Conservation (phyloP, 2,329 filamentous ascomycete species). For the Alternaria brassicicola region DNA sequence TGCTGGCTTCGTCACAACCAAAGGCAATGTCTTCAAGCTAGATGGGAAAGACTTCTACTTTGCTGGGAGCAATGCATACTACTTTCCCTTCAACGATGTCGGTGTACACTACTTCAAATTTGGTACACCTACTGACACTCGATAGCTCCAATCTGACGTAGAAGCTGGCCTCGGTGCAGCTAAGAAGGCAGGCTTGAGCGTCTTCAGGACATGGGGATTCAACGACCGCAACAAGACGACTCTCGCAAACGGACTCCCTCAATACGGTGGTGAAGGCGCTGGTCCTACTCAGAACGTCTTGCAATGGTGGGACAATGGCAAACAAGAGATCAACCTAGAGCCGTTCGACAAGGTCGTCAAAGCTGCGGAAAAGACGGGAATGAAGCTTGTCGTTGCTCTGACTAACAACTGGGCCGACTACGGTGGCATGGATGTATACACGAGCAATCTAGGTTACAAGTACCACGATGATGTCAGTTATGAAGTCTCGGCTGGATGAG, state of each 20-base stretch:
- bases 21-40: conserved; percentile 59
- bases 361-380: conserved; percentile 56
- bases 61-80: conserved; percentile 64
- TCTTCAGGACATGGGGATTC: conserved; percentile 65
- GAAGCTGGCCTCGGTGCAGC: conserved; percentile 55
- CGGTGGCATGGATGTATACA: conserved; percentile 66
- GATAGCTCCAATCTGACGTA: conserved; percentile 56
- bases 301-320: conserved; percentile 53
- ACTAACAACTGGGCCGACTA: conserved; percentile 67
- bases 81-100: conserved; percentile 62
- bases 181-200: conserved; percentile 57
- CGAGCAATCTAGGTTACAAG: conserved; percentile 59
- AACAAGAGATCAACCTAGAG: conserved; percentile 48
- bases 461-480: conserved; percentile 57
- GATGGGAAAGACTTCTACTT: conserved; percentile 63
- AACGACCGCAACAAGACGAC: conserved; percentile 62
- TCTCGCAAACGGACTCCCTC: conserved; percentile 53
- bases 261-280: conserved; percentile 59
- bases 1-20: conserved; percentile 57
- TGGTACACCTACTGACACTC: neutral
- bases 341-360: conserved; percentile 60
- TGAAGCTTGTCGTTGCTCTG: conserved; percentile 61
- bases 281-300: conserved; percentile 55
- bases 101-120: neutral
- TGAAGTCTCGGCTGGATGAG: neutral